Conservation (phyloP, 306 rosid species). For the Hippophae tibetana region DNA sequence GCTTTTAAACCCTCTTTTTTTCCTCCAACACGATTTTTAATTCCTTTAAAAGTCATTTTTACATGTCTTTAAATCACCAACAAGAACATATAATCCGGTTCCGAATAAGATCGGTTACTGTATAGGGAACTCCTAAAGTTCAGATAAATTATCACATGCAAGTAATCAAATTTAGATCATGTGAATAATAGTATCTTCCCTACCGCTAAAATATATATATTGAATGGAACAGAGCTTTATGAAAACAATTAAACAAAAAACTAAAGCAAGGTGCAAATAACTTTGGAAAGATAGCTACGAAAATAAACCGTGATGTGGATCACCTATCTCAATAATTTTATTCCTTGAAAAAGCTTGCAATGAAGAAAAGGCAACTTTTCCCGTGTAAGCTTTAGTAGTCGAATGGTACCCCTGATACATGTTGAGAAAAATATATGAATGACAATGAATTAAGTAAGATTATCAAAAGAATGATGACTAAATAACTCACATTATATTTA, state of each 20-base stretch:
- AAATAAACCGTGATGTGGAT: slow-evolving; percentile 16
- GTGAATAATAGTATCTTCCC: no score
- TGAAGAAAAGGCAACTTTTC: slow-evolving; percentile 56
- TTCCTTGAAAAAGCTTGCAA: slow-evolving; percentile 73
- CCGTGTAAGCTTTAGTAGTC: slow-evolving; percentile 52
- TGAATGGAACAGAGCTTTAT: neutral
- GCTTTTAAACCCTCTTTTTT: no score
- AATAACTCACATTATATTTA: slow-evolving; percentile 49
- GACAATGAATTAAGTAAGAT: slow-evolving; percentile 13
- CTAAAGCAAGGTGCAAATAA: neutral
- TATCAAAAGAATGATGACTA: slow-evolving; percentile 11
- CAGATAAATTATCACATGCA: no score
- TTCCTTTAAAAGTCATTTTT: no score
- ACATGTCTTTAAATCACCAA: no score
- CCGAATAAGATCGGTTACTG: no score
- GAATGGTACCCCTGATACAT: slow-evolving; percentile 63
- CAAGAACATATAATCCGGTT: no score
- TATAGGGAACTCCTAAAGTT: no score
- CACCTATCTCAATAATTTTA: slow-evolving; percentile 72
- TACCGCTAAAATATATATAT: no score
- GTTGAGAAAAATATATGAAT: slow-evolving; percentile 6
- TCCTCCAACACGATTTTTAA: no score
- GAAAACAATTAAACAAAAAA: neutral
- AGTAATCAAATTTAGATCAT: no score
- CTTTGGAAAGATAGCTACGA: neutral